phyloP scores from a whole-genome alignment of 768 basidiomycete species.

The Lactarius psammicola region DNA sequence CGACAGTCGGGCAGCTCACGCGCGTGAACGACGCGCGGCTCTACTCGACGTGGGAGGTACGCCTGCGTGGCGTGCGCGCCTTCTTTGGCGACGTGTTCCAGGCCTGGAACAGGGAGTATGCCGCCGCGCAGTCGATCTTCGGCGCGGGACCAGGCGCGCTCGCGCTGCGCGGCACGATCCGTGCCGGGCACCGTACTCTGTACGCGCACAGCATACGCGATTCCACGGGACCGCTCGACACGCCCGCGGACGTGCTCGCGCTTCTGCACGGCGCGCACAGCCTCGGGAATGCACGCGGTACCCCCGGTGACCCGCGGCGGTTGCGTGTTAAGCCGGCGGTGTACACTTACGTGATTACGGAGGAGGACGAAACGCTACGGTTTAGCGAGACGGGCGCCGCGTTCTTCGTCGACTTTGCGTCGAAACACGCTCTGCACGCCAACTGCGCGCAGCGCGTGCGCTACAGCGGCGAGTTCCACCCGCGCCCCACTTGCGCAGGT shows the following conservation, averaged over 20 bases:
- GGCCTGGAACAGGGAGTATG: slow-evolving; percentile 65
- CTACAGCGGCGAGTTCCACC: slow-evolving; percentile 80
- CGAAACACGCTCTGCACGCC: slow-evolving; percentile 82
- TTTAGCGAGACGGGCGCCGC: slow-evolving; percentile 87
- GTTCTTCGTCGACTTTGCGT: slow-evolving; percentile 83
- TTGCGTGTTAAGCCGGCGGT: slow-evolving; percentile 74
- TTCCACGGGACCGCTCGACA: slow-evolving; percentile 57
- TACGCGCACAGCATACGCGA: slow-evolving; percentile 68
- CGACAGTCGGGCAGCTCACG: slow-evolving; percentile 63
- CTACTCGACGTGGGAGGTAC: slow-evolving; percentile 79
- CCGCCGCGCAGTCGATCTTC: slow-evolving; percentile 72
- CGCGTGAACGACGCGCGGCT: slow-evolving; percentile 58
- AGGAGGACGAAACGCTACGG: slow-evolving; percentile 71
- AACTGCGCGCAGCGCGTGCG: slow-evolving; percentile 66
- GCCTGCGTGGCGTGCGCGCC: slow-evolving; percentile 55
- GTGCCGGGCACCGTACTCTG: slow-evolving; percentile 69
- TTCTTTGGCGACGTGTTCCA: slow-evolving; percentile 63
- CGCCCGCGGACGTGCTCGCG: slow-evolving; percentile 46
- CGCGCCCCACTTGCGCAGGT: slow-evolving; percentile 51
- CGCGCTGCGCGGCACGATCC: slow-evolving; percentile 66
- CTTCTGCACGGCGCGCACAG: slow-evolving; percentile 47
- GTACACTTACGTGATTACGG: slow-evolving; percentile 82
- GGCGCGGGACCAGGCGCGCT: slow-evolving; percentile 53
- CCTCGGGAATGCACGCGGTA: not conserved
- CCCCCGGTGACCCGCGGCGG: slow-evolving; percentile 60